A percentile compares a stretch with the other conserved stretches of the same genome.
These are phyloP conservation scores for Yamadazyma taylorii DNA, from an alignment of 1,139 yeast species.

Conservation along the genomic window DNA sequence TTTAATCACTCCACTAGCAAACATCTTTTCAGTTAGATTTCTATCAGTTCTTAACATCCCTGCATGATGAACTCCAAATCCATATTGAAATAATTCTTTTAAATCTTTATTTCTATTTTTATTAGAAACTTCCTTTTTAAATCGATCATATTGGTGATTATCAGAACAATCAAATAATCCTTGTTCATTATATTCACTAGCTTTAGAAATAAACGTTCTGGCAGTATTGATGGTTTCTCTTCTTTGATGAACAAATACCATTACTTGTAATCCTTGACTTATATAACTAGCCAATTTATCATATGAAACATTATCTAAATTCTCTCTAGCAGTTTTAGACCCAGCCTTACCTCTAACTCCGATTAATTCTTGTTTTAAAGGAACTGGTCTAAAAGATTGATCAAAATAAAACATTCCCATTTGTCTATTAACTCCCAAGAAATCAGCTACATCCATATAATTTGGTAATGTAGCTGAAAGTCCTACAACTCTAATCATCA, in stretches of 20 bases:
- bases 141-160: slow-evolving; percentile 44
- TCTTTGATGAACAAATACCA: slow-evolving; percentile 96
- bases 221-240: slow-evolving; percentile 90
- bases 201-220: slow-evolving; percentile 66
- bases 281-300: slow-evolving; percentile 72
- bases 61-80: slow-evolving; percentile 96
- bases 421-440: slow-evolving; percentile 84
- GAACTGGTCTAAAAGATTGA: slow-evolving; percentile 91
- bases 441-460: slow-evolving; percentile 92
- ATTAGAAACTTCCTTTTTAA: slow-evolving; percentile 60
- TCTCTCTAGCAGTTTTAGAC: slow-evolving; percentile 66
- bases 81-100: slow-evolving; percentile 74
- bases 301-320: slow-evolving; percentile 74
- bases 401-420: slow-evolving; percentile 94
- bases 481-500: slow-evolving; percentile 95
- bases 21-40: slow-evolving; percentile 85
- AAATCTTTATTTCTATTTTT: slow-evolving; percentile 78
- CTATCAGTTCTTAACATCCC: slow-evolving; percentile 94
- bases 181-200: slow-evolving; percentile 57
- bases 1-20: slow-evolving; percentile 79
- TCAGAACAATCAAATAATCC: slow-evolving; percentile 64
- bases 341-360: slow-evolving; percentile 88
- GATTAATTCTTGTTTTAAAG: slow-evolving; percentile 80
- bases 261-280: slow-evolving; percentile 78
- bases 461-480: slow-evolving; percentile 96